Conservation (phyloP, 1,139 yeast species). For the Wickerhamomyces sp. region DNA sequence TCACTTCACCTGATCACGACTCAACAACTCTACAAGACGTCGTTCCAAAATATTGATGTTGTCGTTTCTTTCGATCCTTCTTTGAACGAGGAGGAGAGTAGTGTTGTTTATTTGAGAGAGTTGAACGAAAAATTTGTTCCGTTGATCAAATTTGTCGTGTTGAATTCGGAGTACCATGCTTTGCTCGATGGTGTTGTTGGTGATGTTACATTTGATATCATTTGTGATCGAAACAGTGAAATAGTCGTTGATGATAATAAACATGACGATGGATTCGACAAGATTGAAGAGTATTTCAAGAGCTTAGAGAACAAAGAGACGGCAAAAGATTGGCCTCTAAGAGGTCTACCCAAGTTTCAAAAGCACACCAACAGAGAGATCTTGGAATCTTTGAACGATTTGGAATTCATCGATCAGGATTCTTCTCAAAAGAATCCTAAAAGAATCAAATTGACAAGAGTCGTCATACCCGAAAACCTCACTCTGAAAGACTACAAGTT, state of each 20-base stretch:
- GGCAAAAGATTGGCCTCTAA: conserved; percentile 12
- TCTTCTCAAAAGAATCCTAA: too few species aligned
- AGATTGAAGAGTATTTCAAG: conserved; percentile 14
- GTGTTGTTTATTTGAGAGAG: conserved; percentile 21
- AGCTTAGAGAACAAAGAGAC: conserved; percentile 6
- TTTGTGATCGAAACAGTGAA: conserved; percentile 9
- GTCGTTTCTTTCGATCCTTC: conserved; percentile 57
- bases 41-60: conserved; percentile 30
- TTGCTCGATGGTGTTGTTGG: conserved; percentile 10
- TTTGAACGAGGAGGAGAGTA: conserved; percentile 36
- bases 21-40: conserved; percentile 32
- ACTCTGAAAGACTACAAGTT: conserved; percentile 33
- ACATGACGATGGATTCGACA: conserved; percentile 1
- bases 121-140: conserved; percentile 25
- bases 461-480: conserved; percentile 22
- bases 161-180: conserved; percentile 38
- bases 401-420: background rate
- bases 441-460: conserved; percentile 10
- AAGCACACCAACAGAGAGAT: conserved; percentile 8
- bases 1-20: conserved; percentile 37
- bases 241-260: too few species aligned
- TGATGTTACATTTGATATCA: conserved; percentile 8
- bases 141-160: conserved; percentile 34
- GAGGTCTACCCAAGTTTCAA: conserved; percentile 15
- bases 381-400: conserved; percentile 7